Conservation (phyloP, 129 eudicot genomes). For the Silybum marianum region DNA sequence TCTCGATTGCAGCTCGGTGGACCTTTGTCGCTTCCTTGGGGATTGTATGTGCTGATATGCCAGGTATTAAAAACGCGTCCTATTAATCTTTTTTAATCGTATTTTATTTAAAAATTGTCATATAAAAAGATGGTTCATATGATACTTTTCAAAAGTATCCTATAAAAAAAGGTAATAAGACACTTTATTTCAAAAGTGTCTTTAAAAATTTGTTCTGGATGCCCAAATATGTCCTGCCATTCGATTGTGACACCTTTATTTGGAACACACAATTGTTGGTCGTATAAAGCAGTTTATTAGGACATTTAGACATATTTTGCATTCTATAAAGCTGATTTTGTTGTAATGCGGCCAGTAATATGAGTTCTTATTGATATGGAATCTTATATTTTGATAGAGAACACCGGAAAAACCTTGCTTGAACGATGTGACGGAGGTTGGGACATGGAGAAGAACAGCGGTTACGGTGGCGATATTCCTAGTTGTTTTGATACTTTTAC, state of each 20-base stretch:
- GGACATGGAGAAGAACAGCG: constrained; percentile 78
- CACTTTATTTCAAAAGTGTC: not conserved
- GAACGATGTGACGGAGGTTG: constrained; percentile 91
- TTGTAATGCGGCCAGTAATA: not conserved
- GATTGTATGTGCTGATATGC: constrained; percentile 87
- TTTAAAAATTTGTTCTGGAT: not conserved
- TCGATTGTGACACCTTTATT: not conserved
- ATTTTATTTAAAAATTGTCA: not conserved
- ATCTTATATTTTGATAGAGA: constrained; percentile 54
- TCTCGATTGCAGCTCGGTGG: constrained; percentile 75
- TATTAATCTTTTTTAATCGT: not conserved
- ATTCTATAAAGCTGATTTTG: not conserved
- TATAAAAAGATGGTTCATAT: not conserved
- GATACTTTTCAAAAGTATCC: not conserved
- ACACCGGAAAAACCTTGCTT: constrained; percentile 93
- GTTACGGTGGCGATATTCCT: constrained; percentile 53
- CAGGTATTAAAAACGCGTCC: constrained; percentile 51
- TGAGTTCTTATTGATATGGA: not conserved
- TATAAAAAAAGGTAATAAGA: not conserved
- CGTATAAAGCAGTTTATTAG: not conserved
- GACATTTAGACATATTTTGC: not conserved
- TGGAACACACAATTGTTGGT: not conserved
- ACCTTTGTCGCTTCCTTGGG: constrained; percentile 98
- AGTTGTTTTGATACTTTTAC: constrained; percentile 72
- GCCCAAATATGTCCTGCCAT: not conserved